Percentiles rank a stretch among this genome's conserved stretches.
Conservation (phyloP, 352 stramenopile genomes). For the Phytophthora hybrid region DNA sequence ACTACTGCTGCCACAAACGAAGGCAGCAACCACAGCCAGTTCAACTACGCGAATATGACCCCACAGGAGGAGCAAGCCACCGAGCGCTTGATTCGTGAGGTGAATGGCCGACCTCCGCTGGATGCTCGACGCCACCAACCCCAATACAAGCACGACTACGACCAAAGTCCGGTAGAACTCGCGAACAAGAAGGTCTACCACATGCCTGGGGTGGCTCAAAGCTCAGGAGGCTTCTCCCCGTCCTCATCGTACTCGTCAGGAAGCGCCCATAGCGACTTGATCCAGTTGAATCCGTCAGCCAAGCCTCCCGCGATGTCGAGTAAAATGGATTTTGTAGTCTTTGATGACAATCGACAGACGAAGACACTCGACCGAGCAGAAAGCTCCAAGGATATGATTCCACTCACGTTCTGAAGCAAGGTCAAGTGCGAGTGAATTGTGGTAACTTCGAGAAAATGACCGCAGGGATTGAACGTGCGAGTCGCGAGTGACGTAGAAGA, state of each 20-base stretch:
- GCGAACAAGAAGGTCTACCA: constrained; percentile 29
- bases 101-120: constrained; percentile 17
- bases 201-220: constrained; percentile 17
- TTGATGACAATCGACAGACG: constrained; percentile 38
- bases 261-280: constrained; percentile 32
- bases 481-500: constrained; percentile 1
- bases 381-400: constrained; percentile 67
- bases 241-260: constrained; percentile 34
- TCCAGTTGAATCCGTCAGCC: constrained; percentile 20
- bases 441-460: background rate
- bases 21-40: constrained; percentile 44
- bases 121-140: constrained; percentile 13
- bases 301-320: constrained; percentile 5
- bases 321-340: constrained; percentile 58
- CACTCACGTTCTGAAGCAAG: constrained; percentile 46
- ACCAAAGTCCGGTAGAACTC: constrained; percentile 15
- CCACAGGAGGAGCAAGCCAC: constrained; percentile 26
- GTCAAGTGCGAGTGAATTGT: background rate
- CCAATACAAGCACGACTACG: constrained; percentile 24
- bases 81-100: constrained; percentile 23
- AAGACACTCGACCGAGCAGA: constrained; percentile 22
- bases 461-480: constrained; percentile 19
- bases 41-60: constrained; percentile 40
- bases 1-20: constrained; percentile 40
- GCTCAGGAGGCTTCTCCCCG: constrained; percentile 6